Conservation (phyloP, 371 early-diverging fungal species). For the Syncephalis plumigaleata region DNA sequence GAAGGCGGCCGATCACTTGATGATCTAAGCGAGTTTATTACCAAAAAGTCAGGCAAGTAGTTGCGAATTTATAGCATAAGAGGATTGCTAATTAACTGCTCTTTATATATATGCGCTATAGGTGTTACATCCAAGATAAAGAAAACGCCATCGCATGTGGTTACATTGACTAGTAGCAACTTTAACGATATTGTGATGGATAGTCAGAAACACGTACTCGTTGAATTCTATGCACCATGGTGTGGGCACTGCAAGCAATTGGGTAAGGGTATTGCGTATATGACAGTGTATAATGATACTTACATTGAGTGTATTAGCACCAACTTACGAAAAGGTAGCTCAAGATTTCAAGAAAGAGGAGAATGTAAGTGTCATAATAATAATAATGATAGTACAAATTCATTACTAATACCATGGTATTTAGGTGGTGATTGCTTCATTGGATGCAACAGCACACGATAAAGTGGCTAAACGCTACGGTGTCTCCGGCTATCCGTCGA, state of each 20-base stretch:
- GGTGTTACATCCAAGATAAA: slow-evolving; percentile 15
- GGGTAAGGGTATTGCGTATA: slow-evolving; percentile 7
- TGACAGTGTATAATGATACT: not conserved
- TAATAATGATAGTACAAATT: not conserved
- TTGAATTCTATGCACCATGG: slow-evolving; percentile 10
- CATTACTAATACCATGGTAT: not conserved
- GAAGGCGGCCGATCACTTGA: slow-evolving; percentile 67
- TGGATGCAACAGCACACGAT: slow-evolving; percentile 61
- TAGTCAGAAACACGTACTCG: slow-evolving; percentile 22
- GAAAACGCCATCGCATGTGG: slow-evolving; percentile 12
- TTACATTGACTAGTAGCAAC: slow-evolving; percentile 11
- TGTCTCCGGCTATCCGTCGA: slow-evolving; percentile 66
- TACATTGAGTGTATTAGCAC: slow-evolving; percentile 16
- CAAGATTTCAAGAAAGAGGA: slow-evolving; percentile 23
- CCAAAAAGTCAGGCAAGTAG: slow-evolving; percentile 60
- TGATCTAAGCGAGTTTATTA: slow-evolving; percentile 48
- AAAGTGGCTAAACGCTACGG: slow-evolving; percentile 33
- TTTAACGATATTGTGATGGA: slow-evolving; percentile 16
- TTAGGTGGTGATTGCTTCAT: slow-evolving; percentile 70
- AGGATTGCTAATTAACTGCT: not conserved
- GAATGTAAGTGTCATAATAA: slow-evolving; percentile 6
- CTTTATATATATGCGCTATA: not conserved
- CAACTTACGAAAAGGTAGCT: slow-evolving; percentile 41
- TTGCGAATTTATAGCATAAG: not conserved
- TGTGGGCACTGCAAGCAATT: slow-evolving; percentile 15